Evolutionary conservation across 192 early-diverging fungal genomes (phyloP).

Genomic region (Coemansia sp.): DNA sequence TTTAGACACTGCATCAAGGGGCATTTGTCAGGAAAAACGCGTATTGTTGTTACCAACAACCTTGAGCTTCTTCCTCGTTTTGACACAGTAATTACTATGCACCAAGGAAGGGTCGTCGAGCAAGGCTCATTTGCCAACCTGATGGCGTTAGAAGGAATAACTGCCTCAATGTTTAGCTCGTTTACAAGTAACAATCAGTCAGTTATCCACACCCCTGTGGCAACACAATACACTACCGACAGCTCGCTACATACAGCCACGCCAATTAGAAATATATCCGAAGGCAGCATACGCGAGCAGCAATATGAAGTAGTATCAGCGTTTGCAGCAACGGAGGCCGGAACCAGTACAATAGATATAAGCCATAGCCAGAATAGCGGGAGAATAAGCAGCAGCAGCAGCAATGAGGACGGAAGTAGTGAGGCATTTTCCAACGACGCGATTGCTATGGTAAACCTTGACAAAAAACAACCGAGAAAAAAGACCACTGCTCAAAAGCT

Average conservation of each 20-base stretch:
- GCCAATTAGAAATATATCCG: constrained; percentile 13
- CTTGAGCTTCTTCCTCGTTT: constrained; percentile 48
- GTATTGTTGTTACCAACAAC: constrained; percentile 60
- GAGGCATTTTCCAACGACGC: background rate
- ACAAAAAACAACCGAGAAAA: constrained; percentile 5
- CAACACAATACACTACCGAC: constrained; percentile 17
- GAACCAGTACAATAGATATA: constrained; percentile 1
- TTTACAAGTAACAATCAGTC: constrained; percentile 27
- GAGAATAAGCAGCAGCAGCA: background rate
- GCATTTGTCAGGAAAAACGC: constrained; percentile 54
- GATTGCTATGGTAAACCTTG: background rate
- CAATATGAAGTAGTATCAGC: background rate
- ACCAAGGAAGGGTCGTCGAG: constrained; percentile 52
- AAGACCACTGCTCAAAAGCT: constrained; percentile 36
- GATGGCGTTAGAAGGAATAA: constrained; percentile 38
- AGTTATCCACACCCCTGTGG: background rate
- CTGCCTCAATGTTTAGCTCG: constrained; percentile 37
- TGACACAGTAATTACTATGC: constrained; percentile 53
- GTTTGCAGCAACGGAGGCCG: background rate
- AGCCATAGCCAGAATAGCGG: background rate
- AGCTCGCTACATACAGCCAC: constrained; percentile 41
- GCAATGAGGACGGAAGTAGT: background rate
- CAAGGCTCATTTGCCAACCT: constrained; percentile 55
- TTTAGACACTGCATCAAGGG: constrained; percentile 52
- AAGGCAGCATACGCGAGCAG: background rate